Conservation (phyloP, 1,284 basidiomycete genomes). For the Puccinia polysora region DNA sequence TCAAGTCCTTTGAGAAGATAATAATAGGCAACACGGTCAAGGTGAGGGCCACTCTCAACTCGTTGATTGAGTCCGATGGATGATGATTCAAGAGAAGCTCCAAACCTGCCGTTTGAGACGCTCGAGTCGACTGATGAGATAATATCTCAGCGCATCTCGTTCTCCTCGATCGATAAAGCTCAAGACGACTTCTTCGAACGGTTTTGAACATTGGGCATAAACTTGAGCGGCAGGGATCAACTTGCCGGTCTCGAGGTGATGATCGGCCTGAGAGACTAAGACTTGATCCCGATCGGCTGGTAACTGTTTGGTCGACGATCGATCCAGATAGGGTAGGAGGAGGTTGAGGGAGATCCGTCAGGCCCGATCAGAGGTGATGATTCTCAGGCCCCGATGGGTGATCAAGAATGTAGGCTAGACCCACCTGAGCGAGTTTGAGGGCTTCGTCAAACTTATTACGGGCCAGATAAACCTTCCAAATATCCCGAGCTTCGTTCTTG, state of each 20-base stretch:
- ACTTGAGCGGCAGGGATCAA: constrained; percentile 88
- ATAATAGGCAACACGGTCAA: neutral
- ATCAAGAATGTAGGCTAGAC: constrained; percentile 39
- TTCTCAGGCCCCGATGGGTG: neutral
- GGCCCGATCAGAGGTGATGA: neutral
- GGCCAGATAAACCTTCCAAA: constrained; percentile 86
- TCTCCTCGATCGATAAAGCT: constrained; percentile 85
- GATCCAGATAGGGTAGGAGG: neutral
- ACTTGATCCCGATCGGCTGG: constrained; percentile 78
- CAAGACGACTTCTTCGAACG: constrained; percentile 88
- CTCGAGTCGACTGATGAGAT: constrained; percentile 81
- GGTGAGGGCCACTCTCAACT: neutral
- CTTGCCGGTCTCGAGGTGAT: constrained; percentile 72
- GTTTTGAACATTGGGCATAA: constrained; percentile 78
- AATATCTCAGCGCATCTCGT: constrained; percentile 85
- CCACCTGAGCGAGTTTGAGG: constrained; percentile 72
- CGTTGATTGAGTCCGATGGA: neutral
- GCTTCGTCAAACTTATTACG: constrained; percentile 73
- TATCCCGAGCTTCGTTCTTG: constrained; percentile 81
- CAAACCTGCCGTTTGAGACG: constrained; percentile 68
- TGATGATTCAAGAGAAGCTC: constrained; percentile 47
- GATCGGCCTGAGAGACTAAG: constrained; percentile 75
- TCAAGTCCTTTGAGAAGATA: constrained; percentile 64
- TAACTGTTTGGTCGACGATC: constrained; percentile 58
- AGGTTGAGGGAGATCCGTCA: neutral